Percentiles rank a stretch among this genome's conserved stretches.
These are phyloP conservation scores for Solanum gracilifrons DNA, from an alignment of 257 asterid genomes.

Conservation along the genomic window DNA sequence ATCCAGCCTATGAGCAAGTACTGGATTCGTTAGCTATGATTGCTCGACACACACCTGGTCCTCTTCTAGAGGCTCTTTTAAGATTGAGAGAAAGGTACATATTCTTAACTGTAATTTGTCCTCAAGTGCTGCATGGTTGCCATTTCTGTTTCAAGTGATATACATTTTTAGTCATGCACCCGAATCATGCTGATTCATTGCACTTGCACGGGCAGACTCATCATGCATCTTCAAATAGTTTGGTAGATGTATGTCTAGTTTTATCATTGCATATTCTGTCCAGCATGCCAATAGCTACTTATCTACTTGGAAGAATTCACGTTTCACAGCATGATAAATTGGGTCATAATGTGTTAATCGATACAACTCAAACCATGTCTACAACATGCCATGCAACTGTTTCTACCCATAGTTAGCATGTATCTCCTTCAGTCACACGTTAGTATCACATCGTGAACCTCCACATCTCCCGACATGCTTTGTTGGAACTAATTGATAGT, in stretches of 20 bases:
- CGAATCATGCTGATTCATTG: not conserved
- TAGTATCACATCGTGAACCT: not conserved
- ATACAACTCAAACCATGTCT: not conserved
- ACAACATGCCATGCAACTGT: not conserved
- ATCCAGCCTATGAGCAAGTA: conserved; percentile 98
- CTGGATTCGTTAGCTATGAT: conserved; percentile 98
- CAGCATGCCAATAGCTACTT: not conserved
- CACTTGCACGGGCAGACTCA: not conserved
- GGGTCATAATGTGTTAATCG: not conserved
- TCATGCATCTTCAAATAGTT: not conserved
- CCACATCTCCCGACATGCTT: not conserved
- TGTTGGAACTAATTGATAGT: not conserved
- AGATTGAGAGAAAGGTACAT: conserved; percentile 93
- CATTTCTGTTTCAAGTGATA: not conserved
- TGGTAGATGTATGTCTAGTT: not conserved
- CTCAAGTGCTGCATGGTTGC: not conserved
- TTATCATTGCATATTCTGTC: not conserved
- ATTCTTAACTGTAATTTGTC: not conserved
- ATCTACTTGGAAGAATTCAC: not conserved
- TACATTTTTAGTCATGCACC: not conserved
- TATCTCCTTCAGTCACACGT: not conserved
- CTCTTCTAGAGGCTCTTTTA: conserved; percentile 89
- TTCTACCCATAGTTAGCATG: not conserved
- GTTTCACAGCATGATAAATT: not conserved
- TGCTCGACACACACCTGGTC: conserved; percentile 97